phyloP scores from a whole-genome alignment of 2,329 filamentous ascomycete species.

The Talaromyces sp. region DNA sequence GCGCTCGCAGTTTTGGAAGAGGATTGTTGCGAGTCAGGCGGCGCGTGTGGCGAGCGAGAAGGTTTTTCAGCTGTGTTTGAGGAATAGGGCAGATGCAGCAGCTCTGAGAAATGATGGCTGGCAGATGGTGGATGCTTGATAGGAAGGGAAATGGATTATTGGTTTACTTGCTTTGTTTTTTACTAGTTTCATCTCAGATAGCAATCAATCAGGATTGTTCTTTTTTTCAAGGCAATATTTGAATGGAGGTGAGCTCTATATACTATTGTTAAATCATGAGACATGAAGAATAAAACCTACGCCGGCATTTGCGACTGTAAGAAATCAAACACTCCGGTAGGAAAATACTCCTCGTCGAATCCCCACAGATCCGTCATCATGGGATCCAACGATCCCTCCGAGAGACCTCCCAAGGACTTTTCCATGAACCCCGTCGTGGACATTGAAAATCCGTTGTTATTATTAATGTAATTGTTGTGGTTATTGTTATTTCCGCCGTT shows the following conservation, averaged over 20 bases:
- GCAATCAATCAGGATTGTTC: not conserved
- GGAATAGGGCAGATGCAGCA: not conserved
- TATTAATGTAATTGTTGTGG: not conserved
- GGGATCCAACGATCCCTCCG: constrained; percentile 32
- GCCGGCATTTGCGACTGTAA: constrained; percentile 37
- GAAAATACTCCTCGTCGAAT: constrained; percentile 37
- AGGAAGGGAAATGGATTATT: not conserved
- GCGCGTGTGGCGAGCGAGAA: not conserved
- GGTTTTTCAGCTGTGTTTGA: not conserved
- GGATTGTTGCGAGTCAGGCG: not conserved
- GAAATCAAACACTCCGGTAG: constrained; percentile 37
- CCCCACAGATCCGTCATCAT: constrained; percentile 38
- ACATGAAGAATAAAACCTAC: constrained; percentile 12
- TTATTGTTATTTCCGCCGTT: constrained; percentile 2
- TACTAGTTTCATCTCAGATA: not conserved
- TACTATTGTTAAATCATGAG: not conserved
- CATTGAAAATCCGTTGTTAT: constrained; percentile 16
- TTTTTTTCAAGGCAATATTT: not conserved
- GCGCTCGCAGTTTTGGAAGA: not conserved
- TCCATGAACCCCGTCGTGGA: constrained; percentile 2
- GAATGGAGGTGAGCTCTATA: not conserved
- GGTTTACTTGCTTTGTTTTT: not conserved
- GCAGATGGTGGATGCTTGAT: constrained; percentile 1
- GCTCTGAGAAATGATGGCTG: not conserved
- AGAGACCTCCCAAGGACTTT: constrained; percentile 24